Evolutionary conservation across 768 basidiomycete species (phyloP), one percentile per base, ranked within the genome.

Genomic region (Suillus decipiens): DNA sequence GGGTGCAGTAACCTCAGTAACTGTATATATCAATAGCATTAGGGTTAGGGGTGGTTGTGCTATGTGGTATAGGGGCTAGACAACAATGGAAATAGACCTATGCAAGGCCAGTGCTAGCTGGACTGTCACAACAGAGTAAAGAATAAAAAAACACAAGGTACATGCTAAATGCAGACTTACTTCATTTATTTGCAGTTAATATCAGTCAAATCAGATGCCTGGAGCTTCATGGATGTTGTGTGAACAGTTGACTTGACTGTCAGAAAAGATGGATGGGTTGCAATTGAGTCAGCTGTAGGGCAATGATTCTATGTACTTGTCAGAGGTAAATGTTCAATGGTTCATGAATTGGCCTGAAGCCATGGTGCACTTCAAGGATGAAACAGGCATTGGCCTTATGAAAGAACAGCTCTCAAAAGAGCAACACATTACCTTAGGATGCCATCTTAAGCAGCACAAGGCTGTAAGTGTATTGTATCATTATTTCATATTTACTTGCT

Each of bases 351-450:
- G 57, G 57, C 57, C 57, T 3, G 9, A n/a, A 4, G n/a, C 43
- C 11, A n/a, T 10, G 4, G 43, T 45, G 43, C 43, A 45, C 43
- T 45, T 45, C 43, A 45, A 45, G 43, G 43, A 45, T 45, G n/a
- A 45, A 45, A 45, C 43, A 3, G 43, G 43, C 10, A 11, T 45
- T 4, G n/a, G 9, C n/a, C 43, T 45, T 45, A 45, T 3, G 9
- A n/a, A 45, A 45, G 43, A 45, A 45, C 43, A 45, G 43, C 43
- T n/a, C 43, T 45, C 43, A 45, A 45, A 58, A 42, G 57, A 58
- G 43, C 57, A 58, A 37, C 57, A 58, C 22, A 10, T 41, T 28
- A 31, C 7, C 39, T 42, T 58, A 34, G 37, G 57, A 37, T 12
- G 2, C 34, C 57, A 39, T 42, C 24, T 58, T 42, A 42, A 58